These are phyloP conservation scores for Sideroxylon spinosum DNA, from an alignment of 179 eudicot species.

Conservation along the genomic window DNA sequence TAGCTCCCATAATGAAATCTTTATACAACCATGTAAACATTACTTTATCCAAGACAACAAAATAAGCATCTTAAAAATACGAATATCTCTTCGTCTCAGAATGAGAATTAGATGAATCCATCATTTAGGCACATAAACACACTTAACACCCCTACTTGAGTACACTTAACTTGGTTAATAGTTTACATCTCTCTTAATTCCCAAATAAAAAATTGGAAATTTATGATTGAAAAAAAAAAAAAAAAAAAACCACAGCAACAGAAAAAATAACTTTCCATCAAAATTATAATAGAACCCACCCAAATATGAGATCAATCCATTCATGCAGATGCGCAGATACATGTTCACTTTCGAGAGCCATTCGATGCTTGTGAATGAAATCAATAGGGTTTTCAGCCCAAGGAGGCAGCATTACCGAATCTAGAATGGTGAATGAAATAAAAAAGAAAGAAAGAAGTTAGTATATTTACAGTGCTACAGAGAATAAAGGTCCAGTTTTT, in stretches of 20 bases:
- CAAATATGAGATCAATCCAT: conserved; percentile 98
- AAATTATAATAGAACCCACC: conserved; percentile 41
- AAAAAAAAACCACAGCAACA: conserved; percentile 5
- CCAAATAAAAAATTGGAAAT: conserved; percentile 6
- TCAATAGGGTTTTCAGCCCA: conserved; percentile 94
- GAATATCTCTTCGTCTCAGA: too few relatives aligned
- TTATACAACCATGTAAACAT: too few relatives aligned
- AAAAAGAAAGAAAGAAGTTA: conserved; percentile 4
- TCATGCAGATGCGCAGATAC: conserved; percentile 97
- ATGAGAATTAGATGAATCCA: too few relatives aligned
- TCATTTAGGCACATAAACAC: too few relatives aligned
- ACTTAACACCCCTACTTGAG: too few relatives aligned
- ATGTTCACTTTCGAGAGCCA: conserved; percentile 98
- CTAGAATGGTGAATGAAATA: conserved; percentile 32
- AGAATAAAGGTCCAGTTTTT: conserved; percentile 2
- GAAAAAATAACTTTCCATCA: not conserved
- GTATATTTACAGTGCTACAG: not conserved
- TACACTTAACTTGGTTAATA: too few relatives aligned
- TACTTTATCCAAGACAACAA: too few relatives aligned
- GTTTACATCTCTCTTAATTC: not conserved
- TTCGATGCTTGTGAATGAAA: conserved; percentile 85
- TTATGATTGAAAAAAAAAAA: not conserved
- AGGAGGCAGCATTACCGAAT: conserved; percentile 79
- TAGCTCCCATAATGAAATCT: too few relatives aligned
- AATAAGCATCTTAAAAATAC: too few relatives aligned